These are phyloP conservation scores for Stereum hirsutum DNA, from an alignment of 1,284 basidiomycete species.

Conservation along the genomic window DNA sequence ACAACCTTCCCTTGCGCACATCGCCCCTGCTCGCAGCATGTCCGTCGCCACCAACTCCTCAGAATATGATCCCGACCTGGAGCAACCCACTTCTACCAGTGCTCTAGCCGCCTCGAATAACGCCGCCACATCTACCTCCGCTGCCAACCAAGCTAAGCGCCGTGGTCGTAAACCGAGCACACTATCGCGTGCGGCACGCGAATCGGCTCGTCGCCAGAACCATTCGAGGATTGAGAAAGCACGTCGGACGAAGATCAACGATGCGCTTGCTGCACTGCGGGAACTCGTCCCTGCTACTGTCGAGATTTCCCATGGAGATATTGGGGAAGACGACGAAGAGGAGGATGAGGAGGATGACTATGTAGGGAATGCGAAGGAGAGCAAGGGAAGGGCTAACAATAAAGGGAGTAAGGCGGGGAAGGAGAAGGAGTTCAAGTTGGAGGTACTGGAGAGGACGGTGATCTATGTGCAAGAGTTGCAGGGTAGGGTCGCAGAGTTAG, in stretches of 20 bases:
- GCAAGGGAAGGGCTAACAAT: constrained; percentile 24
- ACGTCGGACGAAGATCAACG: constrained; percentile 75
- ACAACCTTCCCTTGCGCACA: too few relatives aligned
- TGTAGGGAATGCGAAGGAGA: constrained; percentile 17
- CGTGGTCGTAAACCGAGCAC: constrained; percentile 64
- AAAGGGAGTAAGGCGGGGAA: constrained; percentile 20
- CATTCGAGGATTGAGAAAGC: constrained; percentile 82
- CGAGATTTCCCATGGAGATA: constrained; percentile 22
- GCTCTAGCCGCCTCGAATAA: constrained; percentile 12
- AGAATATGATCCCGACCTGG: too few relatives aligned
- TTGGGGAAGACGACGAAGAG: constrained; percentile 20
- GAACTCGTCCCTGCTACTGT: constrained; percentile 52
- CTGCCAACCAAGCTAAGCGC: constrained; percentile 27
- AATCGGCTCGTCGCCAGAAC: constrained; percentile 72
- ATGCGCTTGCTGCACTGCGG: constrained; percentile 59
- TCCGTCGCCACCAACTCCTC: not conserved
- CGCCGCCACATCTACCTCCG: constrained; percentile 15
- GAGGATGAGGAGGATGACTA: constrained; percentile 20
- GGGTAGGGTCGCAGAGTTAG: constrained; percentile 33
- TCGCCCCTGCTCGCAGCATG: too few relatives aligned
- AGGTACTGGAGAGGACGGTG: constrained; percentile 69
- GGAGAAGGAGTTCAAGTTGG: constrained; percentile 74
- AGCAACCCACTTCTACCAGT: too few relatives aligned
- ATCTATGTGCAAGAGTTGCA: constrained; percentile 59
- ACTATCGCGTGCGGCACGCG: constrained; percentile 60